Base-by-base conservation (phyloP, 2,329 filamentous ascomycete genomes). In the Xylaria sp. region DNA sequence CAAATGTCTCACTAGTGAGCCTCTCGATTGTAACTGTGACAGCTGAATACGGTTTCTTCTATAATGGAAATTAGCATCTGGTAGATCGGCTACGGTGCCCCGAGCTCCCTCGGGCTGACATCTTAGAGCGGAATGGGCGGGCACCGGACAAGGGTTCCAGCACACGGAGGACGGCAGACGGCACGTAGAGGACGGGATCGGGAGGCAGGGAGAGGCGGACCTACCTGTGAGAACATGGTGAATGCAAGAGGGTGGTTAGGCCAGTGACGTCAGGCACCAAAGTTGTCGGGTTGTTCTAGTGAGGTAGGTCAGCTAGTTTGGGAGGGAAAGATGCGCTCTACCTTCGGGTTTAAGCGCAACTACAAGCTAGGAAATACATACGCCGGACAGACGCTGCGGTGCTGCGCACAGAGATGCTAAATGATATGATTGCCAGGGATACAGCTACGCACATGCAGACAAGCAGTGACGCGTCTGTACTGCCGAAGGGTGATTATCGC, bases 11-110 rank as follows among this genome's bases (percentile, higher is more conserved):
- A 76, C 93, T 91, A 1, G 95, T 98, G 74, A 98, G 87, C 68
- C 91, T 91, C 81, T 98, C 96, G 75, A 99, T 89, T 71, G 93
- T 93, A 63, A 97, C 95, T 42, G 95, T 97, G 71, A 99, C 91
- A 50, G 96, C 94, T 77, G 96, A 93, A 80, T 94, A 98, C 2
- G 95, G 94, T 80, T 96, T 96, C 83, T 94, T 90, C 84, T 90
- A 75, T 68, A 47, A 17, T 14, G 48, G n/a, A 27, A 34, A 51
- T 70, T 19, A 69, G 58, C 55, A 59, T 47, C 45, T 2, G 19
- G 45, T 27, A n/a, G 17, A 39, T 36, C 55, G 32, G 36, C 30
- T 12, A 17, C 30, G 32, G 39, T 24, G 21, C 19, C 6, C 32
- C 55, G 24, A 34, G 14, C 27, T n/a, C 27, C 24, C 51, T 36